These are phyloP conservation scores for Verticillium isaacii DNA, from an alignment of 2,329 filamentous ascomycete species.

Conservation along the genomic window DNA sequence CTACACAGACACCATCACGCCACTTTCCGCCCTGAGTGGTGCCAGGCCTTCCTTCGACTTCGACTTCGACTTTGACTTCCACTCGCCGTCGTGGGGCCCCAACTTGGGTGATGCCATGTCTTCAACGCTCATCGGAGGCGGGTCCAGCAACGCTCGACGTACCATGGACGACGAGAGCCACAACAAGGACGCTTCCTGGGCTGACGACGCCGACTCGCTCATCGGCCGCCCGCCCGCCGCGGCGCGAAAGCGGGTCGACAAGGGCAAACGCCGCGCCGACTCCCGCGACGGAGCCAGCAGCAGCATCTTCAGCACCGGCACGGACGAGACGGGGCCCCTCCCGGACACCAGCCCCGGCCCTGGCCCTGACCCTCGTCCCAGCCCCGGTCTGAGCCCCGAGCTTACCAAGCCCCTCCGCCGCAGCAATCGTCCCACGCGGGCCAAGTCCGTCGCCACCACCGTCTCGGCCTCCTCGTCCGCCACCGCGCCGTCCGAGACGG, in stretches of 20 bases:
- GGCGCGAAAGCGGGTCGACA: neutral
- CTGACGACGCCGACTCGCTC: conserved; percentile 1
- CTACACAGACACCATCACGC: neutral
- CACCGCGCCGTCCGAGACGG: neutral
- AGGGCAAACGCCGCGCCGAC: conserved; percentile 8
- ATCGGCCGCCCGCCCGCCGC: neutral
- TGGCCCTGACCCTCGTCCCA: neutral
- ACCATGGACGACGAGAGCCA: conserved; percentile 9
- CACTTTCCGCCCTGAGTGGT: neutral
- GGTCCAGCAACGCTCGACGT: neutral
- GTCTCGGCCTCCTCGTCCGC: neutral
- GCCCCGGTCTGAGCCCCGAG: neutral
- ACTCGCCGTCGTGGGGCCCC: conserved; percentile 9
- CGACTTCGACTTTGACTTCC: conserved; percentile 7
- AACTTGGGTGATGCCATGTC: conserved; percentile 7
- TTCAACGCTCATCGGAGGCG: conserved; percentile 1
- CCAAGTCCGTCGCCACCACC: neutral
- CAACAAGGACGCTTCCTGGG: conserved; percentile 6
- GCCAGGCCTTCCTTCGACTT: neutral
- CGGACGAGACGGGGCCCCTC: neutral
- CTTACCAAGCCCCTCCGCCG: neutral
- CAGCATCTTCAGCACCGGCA: conserved; percentile 1
- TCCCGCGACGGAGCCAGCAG: conserved; percentile 1
- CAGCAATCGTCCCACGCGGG: neutral
- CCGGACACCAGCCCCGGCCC: neutral